phyloP scores from a whole-genome alignment of 148 eudicot species.

The Dysphania ambrosioides region DNA sequence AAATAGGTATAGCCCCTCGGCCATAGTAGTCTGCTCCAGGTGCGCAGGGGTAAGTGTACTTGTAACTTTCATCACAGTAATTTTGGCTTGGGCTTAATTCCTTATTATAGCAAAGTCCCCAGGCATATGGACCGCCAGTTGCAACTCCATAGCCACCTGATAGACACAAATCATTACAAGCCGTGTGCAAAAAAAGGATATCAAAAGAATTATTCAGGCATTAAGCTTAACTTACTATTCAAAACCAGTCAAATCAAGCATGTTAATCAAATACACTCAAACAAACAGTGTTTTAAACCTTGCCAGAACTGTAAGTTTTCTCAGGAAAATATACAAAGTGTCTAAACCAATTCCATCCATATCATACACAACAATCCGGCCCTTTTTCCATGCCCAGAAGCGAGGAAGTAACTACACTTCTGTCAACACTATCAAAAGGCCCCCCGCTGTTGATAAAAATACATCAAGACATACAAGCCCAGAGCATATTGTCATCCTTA shows the following conservation, averaged over 20 bases:
- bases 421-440: neutral
- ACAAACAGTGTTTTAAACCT: neutral
- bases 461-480: too few relatives aligned
- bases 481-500: too few relatives aligned
- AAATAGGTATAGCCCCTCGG: slow-evolving; percentile 89
- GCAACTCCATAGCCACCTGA: slow-evolving; percentile 97
- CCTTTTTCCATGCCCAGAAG: neutral
- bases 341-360: neutral
- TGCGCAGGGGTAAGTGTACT: slow-evolving; percentile 75
- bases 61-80: slow-evolving; percentile 78
- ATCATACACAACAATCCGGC: neutral
- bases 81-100: slow-evolving; percentile 94
- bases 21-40: slow-evolving; percentile 91
- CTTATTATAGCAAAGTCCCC: slow-evolving; percentile 96
- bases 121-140: slow-evolving; percentile 86
- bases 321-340: neutral
- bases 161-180: slow-evolving; percentile 13
- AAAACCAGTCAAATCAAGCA: neutral
- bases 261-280: neutral
- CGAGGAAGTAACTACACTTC: neutral
- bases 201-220: neutral
- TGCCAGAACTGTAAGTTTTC: neutral
- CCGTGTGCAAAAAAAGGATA: neutral
- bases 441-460: too few relatives aligned
- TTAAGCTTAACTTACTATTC: neutral